These are phyloP conservation scores for Tremella fuciformis DNA, from an alignment of 768 basidiomycete species.

Conservation along the genomic window DNA sequence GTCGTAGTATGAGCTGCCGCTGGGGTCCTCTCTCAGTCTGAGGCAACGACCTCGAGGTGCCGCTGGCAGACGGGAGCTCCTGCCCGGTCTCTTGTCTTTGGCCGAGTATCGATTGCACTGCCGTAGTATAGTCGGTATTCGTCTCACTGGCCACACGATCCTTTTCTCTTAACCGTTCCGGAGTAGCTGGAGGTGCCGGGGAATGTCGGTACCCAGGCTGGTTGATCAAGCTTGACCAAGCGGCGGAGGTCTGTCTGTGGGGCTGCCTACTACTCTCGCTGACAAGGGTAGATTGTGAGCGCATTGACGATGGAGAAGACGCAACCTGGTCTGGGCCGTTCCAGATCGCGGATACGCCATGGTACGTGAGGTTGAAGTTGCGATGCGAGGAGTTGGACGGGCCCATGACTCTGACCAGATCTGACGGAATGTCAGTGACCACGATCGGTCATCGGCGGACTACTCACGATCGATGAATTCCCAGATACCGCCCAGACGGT, in stretches of 20 bases:
- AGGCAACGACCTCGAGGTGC: too few species aligned
- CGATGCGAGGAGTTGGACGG: constrained; percentile 23
- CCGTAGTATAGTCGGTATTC: neutral
- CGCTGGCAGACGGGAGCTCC: neutral
- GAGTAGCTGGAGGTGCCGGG: neutral
- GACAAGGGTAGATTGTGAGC: constrained; percentile 9
- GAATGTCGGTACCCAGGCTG: neutral
- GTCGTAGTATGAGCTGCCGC: neutral
- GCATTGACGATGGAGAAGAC: constrained; percentile 11
- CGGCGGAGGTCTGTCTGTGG: constrained; percentile 20
- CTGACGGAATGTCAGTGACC: constrained; percentile 14
- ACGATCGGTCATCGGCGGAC: neutral
- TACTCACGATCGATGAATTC: constrained; percentile 44
- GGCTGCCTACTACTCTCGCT: constrained; percentile 22
- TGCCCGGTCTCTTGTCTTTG: neutral
- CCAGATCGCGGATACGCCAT: constrained; percentile 47
- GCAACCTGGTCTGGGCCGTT: constrained; percentile 9
- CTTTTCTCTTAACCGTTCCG: neutral
- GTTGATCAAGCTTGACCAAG: constrained; percentile 18
- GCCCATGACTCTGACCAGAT: constrained; percentile 40
- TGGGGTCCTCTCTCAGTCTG: neutral
- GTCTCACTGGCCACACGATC: neutral
- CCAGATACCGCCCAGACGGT: constrained; percentile 38
- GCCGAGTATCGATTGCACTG: neutral
- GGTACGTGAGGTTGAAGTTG: constrained; percentile 38